Evolutionary conservation across 106 monocot species (phyloP).

Genomic region (Gastrodia elata): DNA sequence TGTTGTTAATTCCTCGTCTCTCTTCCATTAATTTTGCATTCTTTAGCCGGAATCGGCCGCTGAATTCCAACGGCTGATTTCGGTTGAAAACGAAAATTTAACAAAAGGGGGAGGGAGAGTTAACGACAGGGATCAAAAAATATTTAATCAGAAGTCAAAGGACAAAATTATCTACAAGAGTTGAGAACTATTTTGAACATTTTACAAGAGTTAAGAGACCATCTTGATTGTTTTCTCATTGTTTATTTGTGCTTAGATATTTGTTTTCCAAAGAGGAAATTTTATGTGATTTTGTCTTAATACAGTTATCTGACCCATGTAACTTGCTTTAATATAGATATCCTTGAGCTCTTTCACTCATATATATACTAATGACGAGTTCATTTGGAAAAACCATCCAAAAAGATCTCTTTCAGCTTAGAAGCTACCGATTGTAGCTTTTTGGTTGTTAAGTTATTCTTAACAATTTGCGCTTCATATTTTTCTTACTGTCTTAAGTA

Average conservation of each 20-base stretch:
- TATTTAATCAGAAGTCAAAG: too few species aligned
- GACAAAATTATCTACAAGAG: too few species aligned
- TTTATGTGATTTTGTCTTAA: background rate
- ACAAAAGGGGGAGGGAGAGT: too few species aligned
- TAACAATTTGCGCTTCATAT: background rate
- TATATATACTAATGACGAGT: background rate
- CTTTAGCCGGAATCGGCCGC: too few species aligned
- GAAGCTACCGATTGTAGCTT: background rate
- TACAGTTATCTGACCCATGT: background rate
- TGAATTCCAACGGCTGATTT: too few species aligned
- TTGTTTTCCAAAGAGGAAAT: background rate
- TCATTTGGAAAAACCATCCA: background rate
- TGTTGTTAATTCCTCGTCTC: too few species aligned
- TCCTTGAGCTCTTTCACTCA: background rate
- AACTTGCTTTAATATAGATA: background rate
- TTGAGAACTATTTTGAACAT: too few species aligned
- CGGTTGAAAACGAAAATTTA: too few species aligned
- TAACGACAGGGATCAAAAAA: too few species aligned
- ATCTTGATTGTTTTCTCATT: background rate
- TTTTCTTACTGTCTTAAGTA: background rate
- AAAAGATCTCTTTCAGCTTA: background rate
- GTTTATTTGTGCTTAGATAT: background rate
- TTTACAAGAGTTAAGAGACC: too few species aligned
- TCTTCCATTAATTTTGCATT: too few species aligned
- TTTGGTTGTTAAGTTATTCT: background rate